Conservation (phyloP, 306 rosid genomes). For the Malus fusca region DNA sequence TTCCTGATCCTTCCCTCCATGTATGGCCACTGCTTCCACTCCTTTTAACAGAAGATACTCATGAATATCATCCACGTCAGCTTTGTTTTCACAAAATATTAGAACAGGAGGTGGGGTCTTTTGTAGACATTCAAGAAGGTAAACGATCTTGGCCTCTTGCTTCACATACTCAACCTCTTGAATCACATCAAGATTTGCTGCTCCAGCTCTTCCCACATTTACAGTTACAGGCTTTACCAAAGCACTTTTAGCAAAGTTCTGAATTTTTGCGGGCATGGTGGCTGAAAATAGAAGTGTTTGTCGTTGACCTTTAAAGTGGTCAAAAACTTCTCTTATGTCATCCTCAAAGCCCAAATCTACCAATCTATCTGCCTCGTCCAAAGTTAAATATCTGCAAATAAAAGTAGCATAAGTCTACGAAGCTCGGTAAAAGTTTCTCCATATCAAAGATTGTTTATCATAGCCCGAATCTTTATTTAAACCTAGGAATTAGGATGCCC, state of each 20-base stretch:
- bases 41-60: constrained; percentile 93
- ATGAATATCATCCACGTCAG: constrained; percentile 91
- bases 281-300: constrained; percentile 89
- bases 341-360: constrained; percentile 95
- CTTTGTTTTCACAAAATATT: constrained; percentile 84
- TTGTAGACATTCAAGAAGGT: constrained; percentile 84
- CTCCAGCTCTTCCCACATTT: constrained; percentile 92
- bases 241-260: constrained; percentile 82
- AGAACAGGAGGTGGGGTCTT: constrained; percentile 90
- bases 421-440: too few species aligned
- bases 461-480: too few species aligned
- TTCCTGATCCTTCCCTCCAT: constrained; percentile 96
- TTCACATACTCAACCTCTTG: constrained; percentile 93
- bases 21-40: constrained; percentile 91
- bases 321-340: constrained; percentile 81
- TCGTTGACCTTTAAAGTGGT: constrained; percentile 87
- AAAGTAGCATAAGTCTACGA: too few species aligned
- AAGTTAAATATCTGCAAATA: constrained; percentile 50
- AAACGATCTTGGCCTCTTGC: constrained; percentile 87
- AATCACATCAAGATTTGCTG: constrained; percentile 86
- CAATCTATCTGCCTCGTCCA: constrained; percentile 92
- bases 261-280: constrained; percentile 91
- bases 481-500: too few species aligned
- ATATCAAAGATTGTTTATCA: too few species aligned
- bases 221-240: constrained; percentile 71